Base-by-base conservation (phyloP, 306 rosid species). In the Pterocarpus santalinus region DNA sequence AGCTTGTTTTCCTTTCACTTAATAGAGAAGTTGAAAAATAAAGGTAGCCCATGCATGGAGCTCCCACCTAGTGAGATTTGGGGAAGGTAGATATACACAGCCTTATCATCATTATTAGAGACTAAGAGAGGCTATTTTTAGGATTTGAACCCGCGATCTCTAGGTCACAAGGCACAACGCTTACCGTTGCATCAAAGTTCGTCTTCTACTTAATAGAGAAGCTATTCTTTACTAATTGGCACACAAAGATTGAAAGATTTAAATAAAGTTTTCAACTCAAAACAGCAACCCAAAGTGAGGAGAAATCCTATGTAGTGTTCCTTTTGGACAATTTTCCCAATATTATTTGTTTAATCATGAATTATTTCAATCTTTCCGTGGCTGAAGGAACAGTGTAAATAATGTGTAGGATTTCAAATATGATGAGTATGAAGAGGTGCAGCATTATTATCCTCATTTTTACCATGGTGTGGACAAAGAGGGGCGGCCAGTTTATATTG, bases 401-500 rank as follows among this genome's bases (percentile, higher is more conserved):
- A 53, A 72, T 75, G 43, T 78, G 74, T 83, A 95, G 99, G 98
- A 90, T 68, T 95, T 91, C 69, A 61, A 82, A 60, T 95, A 91
- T 75, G 75, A 89, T 44, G 99, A 95, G 85, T 85, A 80, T 82
- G 98, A 88, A 80, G 93, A 90, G 81, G 99, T 93, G 84, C 97
- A 86, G 80, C 81, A 77, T 70, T 93, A 69, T 82, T 95, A 95
- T 76, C 99, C 99, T 65, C 99, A 92, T 89, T 96, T 97, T 79
- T 91, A 85, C 84, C 99, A 95, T 86, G 97, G 99, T 85, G 97
- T 93, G 58, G 99, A 95, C 88, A 92, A 91, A 88, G 96, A 75
- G 75, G 99, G 99, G 44, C 81, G 94, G 6, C 99, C 99, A 12
- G 86, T 95, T 88, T 95, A 95, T 75, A 90, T 95, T 81, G 99